Base-by-base conservation (phyloP, 371 early-diverging fungal genomes). In the Vairimorpha ceranae region DNA sequence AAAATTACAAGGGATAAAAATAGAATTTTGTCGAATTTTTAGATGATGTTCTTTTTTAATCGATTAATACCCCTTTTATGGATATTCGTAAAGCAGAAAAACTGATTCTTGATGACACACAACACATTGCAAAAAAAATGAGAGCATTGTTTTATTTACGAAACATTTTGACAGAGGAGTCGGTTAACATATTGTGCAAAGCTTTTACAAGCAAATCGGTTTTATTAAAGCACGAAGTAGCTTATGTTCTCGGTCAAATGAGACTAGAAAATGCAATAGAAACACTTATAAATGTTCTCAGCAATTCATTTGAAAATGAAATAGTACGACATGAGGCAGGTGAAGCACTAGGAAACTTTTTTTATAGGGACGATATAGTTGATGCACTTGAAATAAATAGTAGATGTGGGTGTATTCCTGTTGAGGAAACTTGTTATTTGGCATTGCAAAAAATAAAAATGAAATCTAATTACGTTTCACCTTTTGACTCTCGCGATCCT, bases 201-300 rank as follows among this genome's bases (percentile, higher is more conserved):
- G 91, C 88, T 2, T 90, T 95, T 72, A 81, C 79, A 60, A 91
- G 90, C 76, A 88, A 88, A 43, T 93, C 94, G 29, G 93, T 92
- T 41, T 86, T 98, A 56, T 87, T 97, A 66, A 93, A 94, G 84
- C 99, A 98, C 82, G 99, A 98, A 85, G 84, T 95, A 51, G 96
- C 96, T 65, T 98, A 97, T 83, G 92, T 92, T 64, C 86, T 98
- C 69, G 99, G 99, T 64, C 97, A 98, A 85, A 95, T 94, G 89
- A 89, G 90, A 78, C 58, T 74, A 61, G 85, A 86, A 35, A 77
- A 83, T n/a, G 92, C 95, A 21, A 88, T 92, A 51, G 85, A 87
- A 0, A 82, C 87, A 19, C 87, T 98, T 19, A 76, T 77, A 64
- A 48, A 70, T 10, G 89, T 93, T 8, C 82, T 93, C n/a, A 83